Evolutionary conservation across 2,329 filamentous ascomycete species (phyloP), one percentile per base, ranked within the genome.

Genomic region (Stagonosporopsis vannaccii): DNA sequence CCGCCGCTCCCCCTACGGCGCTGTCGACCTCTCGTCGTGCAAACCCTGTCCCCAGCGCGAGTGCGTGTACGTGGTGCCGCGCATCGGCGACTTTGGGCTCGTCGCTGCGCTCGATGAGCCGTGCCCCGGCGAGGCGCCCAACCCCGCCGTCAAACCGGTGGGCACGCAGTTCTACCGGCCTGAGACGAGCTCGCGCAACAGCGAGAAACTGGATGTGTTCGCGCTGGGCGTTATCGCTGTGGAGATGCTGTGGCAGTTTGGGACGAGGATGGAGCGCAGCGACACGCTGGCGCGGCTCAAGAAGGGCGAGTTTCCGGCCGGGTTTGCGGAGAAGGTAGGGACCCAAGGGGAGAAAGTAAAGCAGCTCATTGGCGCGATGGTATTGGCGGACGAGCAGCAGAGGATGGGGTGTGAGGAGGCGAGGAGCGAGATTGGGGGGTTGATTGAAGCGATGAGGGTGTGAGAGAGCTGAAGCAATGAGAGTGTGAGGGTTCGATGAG

Each of bases 51-150:
- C 66, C 2, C 55, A 57, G 5, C 59, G 67, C 8, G 65, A 65
- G 2, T 63, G 66, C 20, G 64, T 79, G 13, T 83, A 82, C 56
- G 75, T 85, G 28, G 82, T 81, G 35, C 84, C 87, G 11, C 81
- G 85, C 4, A 89, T 90, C 49, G 87, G 87, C 2, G 87, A 90
- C 66, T 90, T 90, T 65, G 87, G 87, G 2, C 80, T 89, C 4
- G 86, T 87, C 4, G 83, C 84, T 9, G 82, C 84, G 50, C 80
- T 84, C 41, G 82, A 77, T 35, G 68, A 71, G 6, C 51, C 40
- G 15, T 67, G 56, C 32, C 58, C 75, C 43, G 66, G 74, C 54
- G 32, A 55, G 6, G 48, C 60, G 12, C 22, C 57, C 12, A 41
- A 52, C 19, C 17, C 26, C 4, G 51, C 58, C 30, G 70, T 68